Base-by-base conservation (phyloP, 192 early-diverging fungal species). In the Coemansia sp. region DNA sequence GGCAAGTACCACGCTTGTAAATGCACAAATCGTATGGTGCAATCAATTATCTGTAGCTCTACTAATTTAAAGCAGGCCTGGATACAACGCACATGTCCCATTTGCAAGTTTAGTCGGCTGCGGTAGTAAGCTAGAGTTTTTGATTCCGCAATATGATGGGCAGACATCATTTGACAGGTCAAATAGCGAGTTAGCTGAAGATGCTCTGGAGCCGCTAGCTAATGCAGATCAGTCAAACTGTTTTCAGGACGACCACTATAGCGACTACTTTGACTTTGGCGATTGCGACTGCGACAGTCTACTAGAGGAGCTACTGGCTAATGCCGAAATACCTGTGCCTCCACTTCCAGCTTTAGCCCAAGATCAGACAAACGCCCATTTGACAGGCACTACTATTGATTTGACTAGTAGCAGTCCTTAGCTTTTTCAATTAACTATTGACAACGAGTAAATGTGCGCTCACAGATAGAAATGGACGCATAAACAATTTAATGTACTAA, bases 71-170 rank as follows among this genome's bases (percentile, higher is more conserved):
- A 16, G 15, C 15, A 43, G 12, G 41, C 62, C 16, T 4, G 18
- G 24, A 39, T 18, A 38, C 0, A 34, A 27, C 8, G 43, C 24
- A 31, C 15, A 13, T 63, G 38, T 15, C 24, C 46, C 7, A 36
- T 31, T 38, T n/a, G 22, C 50, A 15, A 15, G 2, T 53, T 24
- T 79, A 73, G 76, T 70, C 38, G 79, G 79, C 9, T 80, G 79
- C 36, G 8, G 57, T 12, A 66, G 70, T 50, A 62, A 53, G 5
- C 13, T 75, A 2, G 44, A 61, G 12, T 33, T 69, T 29, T 41
- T 66, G 9, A 64, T 76, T 44, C 27, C 53, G 20, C 16, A 3
- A 2, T 3, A 16, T 20, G 44, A 33, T 7, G 65, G 15, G 16
- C 3, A 20, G 7, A 24, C 2, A 22, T 8, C 52, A 12, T 12